phyloP scores from a whole-genome alignment of 202 grass and related monocot species.

The Bolboschoenoplectus hybrid region DNA sequence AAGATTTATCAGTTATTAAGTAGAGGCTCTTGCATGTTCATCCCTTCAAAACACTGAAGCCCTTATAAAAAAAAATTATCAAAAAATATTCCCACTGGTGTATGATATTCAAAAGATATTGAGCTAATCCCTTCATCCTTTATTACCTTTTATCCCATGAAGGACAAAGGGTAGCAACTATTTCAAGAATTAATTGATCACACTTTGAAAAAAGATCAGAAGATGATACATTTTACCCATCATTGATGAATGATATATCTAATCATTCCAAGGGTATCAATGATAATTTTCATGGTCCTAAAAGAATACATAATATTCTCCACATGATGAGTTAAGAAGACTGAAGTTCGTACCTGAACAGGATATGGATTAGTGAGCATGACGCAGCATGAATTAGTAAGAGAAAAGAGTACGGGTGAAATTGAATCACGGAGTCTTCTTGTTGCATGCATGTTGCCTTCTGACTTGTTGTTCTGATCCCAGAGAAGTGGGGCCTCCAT shows the following conservation, averaged over 20 bases:
- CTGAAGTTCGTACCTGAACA: slow-evolving; percentile 60
- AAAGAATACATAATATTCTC: slow-evolving; percentile 23
- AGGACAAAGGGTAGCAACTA: neutral
- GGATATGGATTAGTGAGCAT: slow-evolving; percentile 88
- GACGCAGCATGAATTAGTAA: slow-evolving; percentile 69
- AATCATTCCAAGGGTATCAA: neutral
- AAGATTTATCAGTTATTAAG: neutral
- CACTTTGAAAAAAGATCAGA: neutral
- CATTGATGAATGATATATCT: neutral
- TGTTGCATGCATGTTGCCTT: slow-evolving; percentile 49
- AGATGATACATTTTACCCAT: neutral
- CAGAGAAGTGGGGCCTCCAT: slow-evolving; percentile 58
- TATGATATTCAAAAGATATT: neutral
- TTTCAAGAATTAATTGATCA: slow-evolving; percentile 6
- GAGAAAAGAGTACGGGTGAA: slow-evolving; percentile 63
- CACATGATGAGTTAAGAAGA: slow-evolving; percentile 11
- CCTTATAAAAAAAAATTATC: slow-evolving; percentile 16
- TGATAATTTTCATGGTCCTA: neutral
- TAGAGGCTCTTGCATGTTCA: neutral
- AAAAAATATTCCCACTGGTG: neutral
- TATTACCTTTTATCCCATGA: neutral
- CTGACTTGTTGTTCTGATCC: slow-evolving; percentile 50
- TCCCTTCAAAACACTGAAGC: neutral
- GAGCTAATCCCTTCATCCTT: neutral
- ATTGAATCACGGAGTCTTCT: slow-evolving; percentile 62